Evolutionary conservation across 306 rosid species (phyloP).

Genomic region (Arachis stenosperma): DNA sequence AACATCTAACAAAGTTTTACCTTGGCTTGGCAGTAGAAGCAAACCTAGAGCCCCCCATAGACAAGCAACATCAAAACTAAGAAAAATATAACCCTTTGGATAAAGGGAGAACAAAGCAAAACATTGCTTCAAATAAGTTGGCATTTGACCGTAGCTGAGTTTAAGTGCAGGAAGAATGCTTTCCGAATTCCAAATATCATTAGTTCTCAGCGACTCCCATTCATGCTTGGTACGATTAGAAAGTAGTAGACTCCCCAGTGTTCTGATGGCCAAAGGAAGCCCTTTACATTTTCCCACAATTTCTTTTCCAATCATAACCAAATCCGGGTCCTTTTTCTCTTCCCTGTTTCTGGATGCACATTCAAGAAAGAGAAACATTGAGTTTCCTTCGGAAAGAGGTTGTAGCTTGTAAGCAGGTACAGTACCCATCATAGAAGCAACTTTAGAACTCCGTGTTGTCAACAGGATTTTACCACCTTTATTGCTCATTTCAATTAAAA

Average conservation of each 20-base stretch:
- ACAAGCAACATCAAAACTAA: neutral
- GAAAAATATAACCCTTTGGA: neutral
- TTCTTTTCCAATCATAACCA: neutral
- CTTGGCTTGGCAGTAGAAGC: conserved; percentile 20
- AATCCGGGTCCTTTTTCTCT: neutral
- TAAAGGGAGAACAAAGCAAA: conserved; percentile 11
- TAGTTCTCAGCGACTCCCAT: conserved; percentile 10
- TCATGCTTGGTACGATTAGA: neutral
- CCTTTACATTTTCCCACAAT: conserved; percentile 28
- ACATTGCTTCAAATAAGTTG: conserved; percentile 7
- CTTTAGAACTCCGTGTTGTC: conserved; percentile 23
- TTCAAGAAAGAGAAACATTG: conserved; percentile 11
- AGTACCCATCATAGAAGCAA: conserved; percentile 27
- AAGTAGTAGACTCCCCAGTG: conserved; percentile 19
- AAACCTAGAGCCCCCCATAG: conserved; percentile 28
- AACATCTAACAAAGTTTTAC: conserved; percentile 6
- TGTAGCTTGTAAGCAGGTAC: no score
- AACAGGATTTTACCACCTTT: conserved; percentile 13
- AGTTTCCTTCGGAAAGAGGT: no score
- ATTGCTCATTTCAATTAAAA: neutral
- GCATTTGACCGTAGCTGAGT: conserved; percentile 33
- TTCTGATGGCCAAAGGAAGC: conserved; percentile 4
- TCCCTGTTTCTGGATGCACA: conserved; percentile 27
- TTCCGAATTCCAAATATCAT: conserved; percentile 2
- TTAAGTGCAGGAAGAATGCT: conserved; percentile 18